Percentiles rank a stretch among this genome's conserved stretches.
Conservation (phyloP, 2,329 filamentous ascomycete genomes). For the Diaporthe velutina region DNA sequence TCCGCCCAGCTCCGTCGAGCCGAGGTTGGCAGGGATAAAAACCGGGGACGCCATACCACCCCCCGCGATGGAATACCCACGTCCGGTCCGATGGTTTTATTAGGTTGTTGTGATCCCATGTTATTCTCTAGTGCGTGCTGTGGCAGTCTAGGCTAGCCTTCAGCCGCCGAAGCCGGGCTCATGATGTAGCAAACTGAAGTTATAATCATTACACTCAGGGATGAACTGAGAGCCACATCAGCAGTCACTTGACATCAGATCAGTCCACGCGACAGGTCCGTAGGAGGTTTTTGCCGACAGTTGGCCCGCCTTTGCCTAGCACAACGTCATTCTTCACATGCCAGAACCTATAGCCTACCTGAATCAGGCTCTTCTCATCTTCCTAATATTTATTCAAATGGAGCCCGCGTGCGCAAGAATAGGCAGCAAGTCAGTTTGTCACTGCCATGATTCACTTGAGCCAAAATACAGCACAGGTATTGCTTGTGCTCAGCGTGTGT, state of each 20-base stretch:
- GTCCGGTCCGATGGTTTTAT: slow-evolving; percentile 3
- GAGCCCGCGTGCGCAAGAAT: background rate
- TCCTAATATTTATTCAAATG: background rate
- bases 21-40: slow-evolving; percentile 34
- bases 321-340: slow-evolving; percentile 35
- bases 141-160: background rate
- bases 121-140: background rate
- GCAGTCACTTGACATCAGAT: background rate
- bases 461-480: background rate
- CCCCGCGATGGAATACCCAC: slow-evolving; percentile 5
- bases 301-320: background rate
- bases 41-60: slow-evolving; percentile 13
- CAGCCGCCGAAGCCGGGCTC: background rate
- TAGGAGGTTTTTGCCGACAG: background rate
- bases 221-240: background rate
- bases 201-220: background rate
- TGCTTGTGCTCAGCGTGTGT: background rate
- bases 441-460: background rate
- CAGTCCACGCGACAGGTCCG: slow-evolving; percentile 19
- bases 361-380: background rate
- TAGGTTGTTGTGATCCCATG: background rate
- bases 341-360: background rate
- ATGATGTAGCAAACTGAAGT: background rate
- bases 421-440: background rate
- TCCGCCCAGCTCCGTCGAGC: slow-evolving; percentile 32